Conservation (phyloP, 2,329 filamentous ascomycete genomes). For the Ramichloridium luteum region DNA sequence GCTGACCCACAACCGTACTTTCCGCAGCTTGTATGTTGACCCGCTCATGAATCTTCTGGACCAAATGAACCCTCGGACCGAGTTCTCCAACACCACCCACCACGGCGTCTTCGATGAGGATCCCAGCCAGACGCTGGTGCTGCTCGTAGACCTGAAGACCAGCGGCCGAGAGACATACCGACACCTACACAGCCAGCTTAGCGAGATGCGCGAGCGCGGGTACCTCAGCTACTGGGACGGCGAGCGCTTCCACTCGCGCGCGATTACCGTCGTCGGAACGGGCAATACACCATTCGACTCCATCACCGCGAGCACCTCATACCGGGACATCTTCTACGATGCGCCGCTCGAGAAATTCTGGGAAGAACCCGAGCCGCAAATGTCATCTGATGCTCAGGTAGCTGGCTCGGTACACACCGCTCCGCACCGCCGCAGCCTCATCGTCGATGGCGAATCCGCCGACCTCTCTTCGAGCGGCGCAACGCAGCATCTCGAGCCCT, state of each 20-base stretch:
- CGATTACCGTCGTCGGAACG: conserved; percentile 57
- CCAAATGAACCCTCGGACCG: conserved; percentile 38
- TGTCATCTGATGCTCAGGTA: no score
- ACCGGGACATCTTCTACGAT: conserved; percentile 47
- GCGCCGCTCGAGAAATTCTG: conserved; percentile 43
- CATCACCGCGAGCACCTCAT: conserved; percentile 40
- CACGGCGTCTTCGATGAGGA: conserved; percentile 41
- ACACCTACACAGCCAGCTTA: conserved; percentile 42
- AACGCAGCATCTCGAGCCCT: no score
- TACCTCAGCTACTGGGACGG: conserved; percentile 41
- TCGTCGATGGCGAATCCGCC: conserved; percentile 19
- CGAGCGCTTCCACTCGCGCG: conserved; percentile 39
- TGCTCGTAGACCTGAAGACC: conserved; percentile 61
- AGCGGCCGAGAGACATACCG: conserved; percentile 40
- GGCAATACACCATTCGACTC: conserved; percentile 50
- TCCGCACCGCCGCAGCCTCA: neutral
- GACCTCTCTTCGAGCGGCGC: conserved; percentile 26
- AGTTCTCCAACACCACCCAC: conserved; percentile 32
- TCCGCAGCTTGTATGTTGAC: conserved; percentile 51
- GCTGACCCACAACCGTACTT: conserved; percentile 44
- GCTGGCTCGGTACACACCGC: conserved; percentile 1
- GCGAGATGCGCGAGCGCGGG: conserved; percentile 46
- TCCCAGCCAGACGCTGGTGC: conserved; percentile 35
- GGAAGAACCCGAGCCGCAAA: conserved; percentile 16
- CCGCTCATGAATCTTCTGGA: conserved; percentile 50